Percentiles rank a stretch among this genome's conserved stretches.
phyloP scores from a whole-genome alignment of 2,329 filamentous ascomycete genomes.

The Aspergillus sergii region DNA sequence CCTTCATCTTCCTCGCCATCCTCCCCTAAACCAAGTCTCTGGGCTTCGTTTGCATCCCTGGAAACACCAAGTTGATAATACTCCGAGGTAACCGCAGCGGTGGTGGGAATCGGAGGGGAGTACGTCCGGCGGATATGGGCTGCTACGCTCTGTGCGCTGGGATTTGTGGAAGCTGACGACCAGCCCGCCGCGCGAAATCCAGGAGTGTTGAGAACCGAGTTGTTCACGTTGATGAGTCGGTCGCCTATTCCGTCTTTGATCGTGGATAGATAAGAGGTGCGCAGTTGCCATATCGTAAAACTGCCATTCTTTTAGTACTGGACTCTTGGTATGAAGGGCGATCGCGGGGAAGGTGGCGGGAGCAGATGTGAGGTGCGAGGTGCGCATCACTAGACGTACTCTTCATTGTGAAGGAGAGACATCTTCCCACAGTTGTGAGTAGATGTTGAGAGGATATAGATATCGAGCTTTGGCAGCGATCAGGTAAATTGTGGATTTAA shows the following conservation, averaged over 20 bases:
- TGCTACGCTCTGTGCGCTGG: conserved; percentile 45
- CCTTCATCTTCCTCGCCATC: conserved; percentile 64
- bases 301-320: conserved; percentile 38
- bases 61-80: conserved; percentile 58
- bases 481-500: conserved; percentile 6
- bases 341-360: neutral
- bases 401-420: conserved; percentile 56
- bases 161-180: conserved; percentile 43
- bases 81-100: conserved; percentile 58
- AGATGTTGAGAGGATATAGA: conserved; percentile 1
- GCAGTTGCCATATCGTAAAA: conserved; percentile 68
- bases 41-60: conserved; percentile 33
- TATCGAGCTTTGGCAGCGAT: conserved; percentile 5
- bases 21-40: conserved; percentile 32
- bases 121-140: conserved; percentile 65
- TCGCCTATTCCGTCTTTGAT: conserved; percentile 69
- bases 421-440: conserved; percentile 32
- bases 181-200: conserved; percentile 68
- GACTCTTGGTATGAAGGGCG: neutral
- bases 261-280: conserved; percentile 64
- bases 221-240: conserved; percentile 66
- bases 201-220: conserved; percentile 63
- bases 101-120: conserved; percentile 67
- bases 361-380: conserved; percentile 6
- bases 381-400: conserved; percentile 39